Evolutionary conservation across 2,329 filamentous ascomycete species (phyloP).

Genomic region (Xylaria sp.): DNA sequence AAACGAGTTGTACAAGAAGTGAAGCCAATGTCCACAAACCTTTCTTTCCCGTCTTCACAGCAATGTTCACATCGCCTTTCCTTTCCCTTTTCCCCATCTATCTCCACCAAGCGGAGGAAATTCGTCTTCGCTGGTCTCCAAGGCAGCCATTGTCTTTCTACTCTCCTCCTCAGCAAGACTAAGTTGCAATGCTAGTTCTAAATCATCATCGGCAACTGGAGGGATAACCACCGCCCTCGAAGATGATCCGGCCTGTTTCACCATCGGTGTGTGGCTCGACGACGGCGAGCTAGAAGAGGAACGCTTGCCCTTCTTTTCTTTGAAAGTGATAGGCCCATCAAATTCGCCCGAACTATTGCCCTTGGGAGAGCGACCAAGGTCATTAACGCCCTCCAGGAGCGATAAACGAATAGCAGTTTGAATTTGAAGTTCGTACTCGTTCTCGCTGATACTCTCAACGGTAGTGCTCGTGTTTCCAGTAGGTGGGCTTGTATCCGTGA

Average conservation of each 20-base stretch:
- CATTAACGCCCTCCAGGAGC: constrained; percentile 66
- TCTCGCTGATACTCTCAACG: constrained; percentile 55
- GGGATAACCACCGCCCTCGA: constrained; percentile 40
- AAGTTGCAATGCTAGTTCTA: constrained; percentile 69
- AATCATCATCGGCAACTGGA: constrained; percentile 62
- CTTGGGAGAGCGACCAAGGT: constrained; percentile 58
- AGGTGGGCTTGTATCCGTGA: constrained; percentile 55
- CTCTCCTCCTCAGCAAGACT: constrained; percentile 67
- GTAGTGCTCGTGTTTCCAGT: constrained; percentile 43
- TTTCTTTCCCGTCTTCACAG: neutral
- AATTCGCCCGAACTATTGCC: constrained; percentile 61
- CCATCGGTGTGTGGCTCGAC: constrained; percentile 52
- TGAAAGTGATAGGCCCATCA: constrained; percentile 63
- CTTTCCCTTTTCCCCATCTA: constrained; percentile 45
- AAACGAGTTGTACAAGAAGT: constrained; percentile 19
- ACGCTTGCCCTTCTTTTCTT: constrained; percentile 57
- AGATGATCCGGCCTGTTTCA: constrained; percentile 43
- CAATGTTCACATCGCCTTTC: constrained; percentile 27
- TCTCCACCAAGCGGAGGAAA: constrained; percentile 46
- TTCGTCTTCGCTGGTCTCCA: constrained; percentile 42
- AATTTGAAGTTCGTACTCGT: constrained; percentile 70
- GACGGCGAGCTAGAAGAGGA: constrained; percentile 52
- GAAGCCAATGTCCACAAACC: constrained; percentile 1
- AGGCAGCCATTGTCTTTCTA: constrained; percentile 43
- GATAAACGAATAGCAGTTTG: constrained; percentile 72